These are phyloP conservation scores for Eimeria zaria DNA, from an alignment of 169 alveolate genomes.

Conservation along the genomic window DNA sequence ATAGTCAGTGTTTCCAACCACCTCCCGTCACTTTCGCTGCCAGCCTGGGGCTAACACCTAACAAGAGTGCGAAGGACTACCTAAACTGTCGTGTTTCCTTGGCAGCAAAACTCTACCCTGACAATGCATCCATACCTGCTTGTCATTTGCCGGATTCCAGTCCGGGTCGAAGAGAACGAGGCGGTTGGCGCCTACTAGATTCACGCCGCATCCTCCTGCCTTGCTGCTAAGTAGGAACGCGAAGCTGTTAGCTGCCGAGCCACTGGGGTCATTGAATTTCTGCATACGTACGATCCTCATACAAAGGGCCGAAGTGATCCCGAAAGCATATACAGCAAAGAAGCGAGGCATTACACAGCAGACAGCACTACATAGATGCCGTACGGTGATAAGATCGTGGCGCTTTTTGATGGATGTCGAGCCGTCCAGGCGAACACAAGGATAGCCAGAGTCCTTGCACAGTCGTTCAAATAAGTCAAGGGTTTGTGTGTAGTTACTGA, in stretches of 20 bases:
- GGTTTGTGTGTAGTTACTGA: conserved; percentile 96
- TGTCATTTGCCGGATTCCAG: conserved; percentile 99
- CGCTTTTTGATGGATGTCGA: conserved; percentile 93
- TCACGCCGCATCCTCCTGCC: conserved; percentile 99
- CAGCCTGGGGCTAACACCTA: neutral
- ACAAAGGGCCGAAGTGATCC: neutral
- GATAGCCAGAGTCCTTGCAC: conserved; percentile 92
- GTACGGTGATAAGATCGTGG: conserved; percentile 92
- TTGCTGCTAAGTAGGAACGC: conserved; percentile 97
- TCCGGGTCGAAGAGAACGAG: conserved; percentile 99
- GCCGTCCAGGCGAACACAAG: conserved; percentile 96
- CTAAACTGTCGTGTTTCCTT: neutral
- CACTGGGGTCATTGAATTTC: conserved; percentile 93
- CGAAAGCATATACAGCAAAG: neutral
- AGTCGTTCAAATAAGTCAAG: conserved; percentile 94
- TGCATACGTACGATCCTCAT: conserved; percentile 17
- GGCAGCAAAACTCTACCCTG: neutral
- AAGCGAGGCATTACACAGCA: neutral
- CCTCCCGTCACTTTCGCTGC: neutral
- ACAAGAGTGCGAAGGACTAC: neutral
- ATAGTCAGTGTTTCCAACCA: neutral
- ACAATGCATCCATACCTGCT: conserved; percentile 91
- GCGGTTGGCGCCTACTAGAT: conserved; percentile 98
- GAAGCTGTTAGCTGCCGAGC: conserved; percentile 89
- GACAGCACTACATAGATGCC: conserved; percentile 4